Conservation (phyloP, 176 grass and related monocot genomes). For the Ensete ventricosum region DNA sequence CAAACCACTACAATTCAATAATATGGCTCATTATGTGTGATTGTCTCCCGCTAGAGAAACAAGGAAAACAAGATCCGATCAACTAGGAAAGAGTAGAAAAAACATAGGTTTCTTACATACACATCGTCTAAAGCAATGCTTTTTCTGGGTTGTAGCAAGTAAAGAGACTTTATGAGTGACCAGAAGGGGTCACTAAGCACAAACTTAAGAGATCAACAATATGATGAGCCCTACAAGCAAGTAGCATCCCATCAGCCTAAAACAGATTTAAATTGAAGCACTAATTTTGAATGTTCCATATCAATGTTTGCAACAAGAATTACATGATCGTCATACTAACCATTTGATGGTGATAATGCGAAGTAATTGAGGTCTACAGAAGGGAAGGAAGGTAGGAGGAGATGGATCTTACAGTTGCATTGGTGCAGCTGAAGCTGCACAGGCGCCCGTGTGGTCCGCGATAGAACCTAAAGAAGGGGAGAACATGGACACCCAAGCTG, state of each 20-base stretch:
- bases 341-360: neutral
- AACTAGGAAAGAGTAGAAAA: no score
- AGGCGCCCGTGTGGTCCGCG: constrained; percentile 68
- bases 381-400: neutral
- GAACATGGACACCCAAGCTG: constrained; percentile 79
- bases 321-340: neutral
- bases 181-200: no score
- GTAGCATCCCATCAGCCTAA: neutral
- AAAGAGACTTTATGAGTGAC: no score
- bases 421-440: constrained; percentile 97
- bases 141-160: no score
- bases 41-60: no score
- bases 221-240: no score
- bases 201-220: no score
- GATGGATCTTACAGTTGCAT: constrained; percentile 60
- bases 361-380: neutral
- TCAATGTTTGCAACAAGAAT: constrained; percentile 2
- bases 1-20: no score
- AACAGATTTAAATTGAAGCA: neutral
- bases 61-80: no score
- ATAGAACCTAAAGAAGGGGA: constrained; percentile 96
- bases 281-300: neutral
- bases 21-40: no score
- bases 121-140: no score
- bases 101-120: no score